These are phyloP conservation scores for Coprinellus micaceus DNA, from an alignment of 768 basidiomycete species.

Conservation along the genomic window DNA sequence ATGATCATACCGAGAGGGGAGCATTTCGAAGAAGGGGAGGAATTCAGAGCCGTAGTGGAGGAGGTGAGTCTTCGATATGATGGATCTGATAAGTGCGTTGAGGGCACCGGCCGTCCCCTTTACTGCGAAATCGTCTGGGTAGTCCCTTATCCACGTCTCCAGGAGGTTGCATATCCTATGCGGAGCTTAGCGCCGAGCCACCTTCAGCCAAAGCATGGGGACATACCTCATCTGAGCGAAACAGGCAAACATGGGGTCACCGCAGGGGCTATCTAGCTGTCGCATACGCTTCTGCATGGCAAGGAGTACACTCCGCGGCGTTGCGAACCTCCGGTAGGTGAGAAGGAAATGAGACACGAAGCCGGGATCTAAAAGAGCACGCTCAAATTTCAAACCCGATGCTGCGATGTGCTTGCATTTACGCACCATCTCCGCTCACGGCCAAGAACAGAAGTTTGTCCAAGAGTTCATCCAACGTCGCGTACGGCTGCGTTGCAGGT, in stretches of 20 bases:
- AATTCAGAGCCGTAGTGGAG: slow-evolving; percentile 84
- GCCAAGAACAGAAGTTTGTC: slow-evolving; percentile 81
- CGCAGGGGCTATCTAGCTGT: slow-evolving; percentile 64
- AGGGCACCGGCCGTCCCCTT: slow-evolving; percentile 70
- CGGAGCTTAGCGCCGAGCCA: slow-evolving; percentile 1
- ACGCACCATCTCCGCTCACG: slow-evolving; percentile 77
- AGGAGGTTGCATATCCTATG: slow-evolving; percentile 75
- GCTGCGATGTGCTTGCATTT: background rate
- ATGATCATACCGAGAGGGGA: slow-evolving; percentile 60
- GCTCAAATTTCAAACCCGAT: slow-evolving; percentile 5
- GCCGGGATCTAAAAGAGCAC: slow-evolving; percentile 54
- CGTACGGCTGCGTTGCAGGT: slow-evolving; percentile 60
- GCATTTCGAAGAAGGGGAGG: slow-evolving; percentile 70
- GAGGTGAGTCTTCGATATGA: slow-evolving; percentile 75
- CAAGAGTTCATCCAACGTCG: slow-evolving; percentile 72
- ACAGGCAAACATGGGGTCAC: slow-evolving; percentile 82
- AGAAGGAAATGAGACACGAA: slow-evolving; percentile 79
- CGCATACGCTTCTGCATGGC: slow-evolving; percentile 88
- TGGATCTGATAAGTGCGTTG: slow-evolving; percentile 71
- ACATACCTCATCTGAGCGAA: slow-evolving; percentile 83
- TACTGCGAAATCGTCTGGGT: slow-evolving; percentile 78
- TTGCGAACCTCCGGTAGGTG: slow-evolving; percentile 80
- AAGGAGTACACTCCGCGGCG: slow-evolving; percentile 72
- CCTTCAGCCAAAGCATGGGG: slow-evolving; percentile 3
- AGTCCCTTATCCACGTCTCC: slow-evolving; percentile 72